These are phyloP conservation scores for Ramalina peruviana DNA, from an alignment of 495 filamentous ascomycete species.

Conservation along the genomic window DNA sequence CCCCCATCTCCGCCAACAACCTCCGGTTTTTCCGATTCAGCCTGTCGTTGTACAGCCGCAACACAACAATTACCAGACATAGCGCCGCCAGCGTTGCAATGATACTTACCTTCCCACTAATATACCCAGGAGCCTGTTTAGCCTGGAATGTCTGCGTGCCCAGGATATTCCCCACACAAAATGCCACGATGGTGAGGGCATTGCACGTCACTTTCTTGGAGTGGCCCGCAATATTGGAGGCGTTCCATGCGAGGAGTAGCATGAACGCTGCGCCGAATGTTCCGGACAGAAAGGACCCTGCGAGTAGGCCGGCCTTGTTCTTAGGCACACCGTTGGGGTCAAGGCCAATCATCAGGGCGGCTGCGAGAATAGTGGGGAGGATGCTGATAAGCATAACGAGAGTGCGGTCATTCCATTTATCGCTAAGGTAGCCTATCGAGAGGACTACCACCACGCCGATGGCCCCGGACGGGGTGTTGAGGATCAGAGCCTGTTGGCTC, in stretches of 20 bases:
- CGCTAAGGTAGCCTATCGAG: conserved; percentile 18
- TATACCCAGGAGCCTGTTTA: conserved; percentile 30
- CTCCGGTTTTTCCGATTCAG: conserved; percentile 20
- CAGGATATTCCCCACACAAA: conserved; percentile 43
- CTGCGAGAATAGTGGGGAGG: conserved; percentile 22
- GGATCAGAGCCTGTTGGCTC: conserved; percentile 18
- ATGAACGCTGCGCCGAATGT: conserved; percentile 22
- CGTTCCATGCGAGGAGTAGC: conserved; percentile 21
- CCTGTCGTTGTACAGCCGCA: conserved; percentile 21
- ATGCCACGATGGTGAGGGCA: conserved; percentile 30
- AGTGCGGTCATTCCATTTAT: conserved; percentile 20
- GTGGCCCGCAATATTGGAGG: conserved; percentile 20
- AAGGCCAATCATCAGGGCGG: conserved; percentile 25
- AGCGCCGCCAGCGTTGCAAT: conserved; percentile 17
- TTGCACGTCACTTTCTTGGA: conserved; percentile 21
- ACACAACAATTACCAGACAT: conserved; percentile 17
- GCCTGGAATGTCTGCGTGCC: conserved; percentile 43
- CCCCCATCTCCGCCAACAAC: conserved; percentile 16
- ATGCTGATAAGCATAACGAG: conserved; percentile 21
- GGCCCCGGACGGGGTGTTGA: conserved; percentile 19
- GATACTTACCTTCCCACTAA: conserved; percentile 23
- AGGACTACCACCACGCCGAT: conserved; percentile 19
- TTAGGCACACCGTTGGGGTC: conserved; percentile 20
- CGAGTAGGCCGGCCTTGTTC: conserved; percentile 24
- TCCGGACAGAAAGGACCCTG: conserved; percentile 20